Conservation (phyloP, 192 early-diverging fungal species). For the Backusella westeae region DNA sequence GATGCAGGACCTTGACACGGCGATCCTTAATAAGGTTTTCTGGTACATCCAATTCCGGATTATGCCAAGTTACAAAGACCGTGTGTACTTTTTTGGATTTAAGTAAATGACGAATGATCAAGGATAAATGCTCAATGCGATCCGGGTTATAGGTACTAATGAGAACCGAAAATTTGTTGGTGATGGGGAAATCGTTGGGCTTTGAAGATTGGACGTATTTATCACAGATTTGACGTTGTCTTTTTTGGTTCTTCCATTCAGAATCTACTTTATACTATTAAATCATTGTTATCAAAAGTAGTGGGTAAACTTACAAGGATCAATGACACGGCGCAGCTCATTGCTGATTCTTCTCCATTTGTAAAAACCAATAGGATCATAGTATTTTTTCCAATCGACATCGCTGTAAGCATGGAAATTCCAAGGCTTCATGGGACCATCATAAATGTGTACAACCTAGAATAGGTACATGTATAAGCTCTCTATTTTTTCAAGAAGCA, state of each 20-base stretch:
- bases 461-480: no score
- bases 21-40: slow-evolving; percentile 8
- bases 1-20: slow-evolving; percentile 14
- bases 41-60: slow-evolving; percentile 29
- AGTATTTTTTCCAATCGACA: slow-evolving; percentile 8
- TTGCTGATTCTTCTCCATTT: background rate
- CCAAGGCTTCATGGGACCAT: slow-evolving; percentile 10
- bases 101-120: slow-evolving; percentile 22
- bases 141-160: slow-evolving; percentile 34
- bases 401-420: slow-evolving; percentile 10
- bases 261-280: background rate
- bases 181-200: slow-evolving; percentile 5
- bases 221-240: slow-evolving; percentile 15
- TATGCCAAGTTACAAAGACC: slow-evolving; percentile 41
- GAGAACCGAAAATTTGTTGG: slow-evolving; percentile 22
- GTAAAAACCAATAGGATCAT: slow-evolving; percentile 13
- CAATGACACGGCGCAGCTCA: background rate
- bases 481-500: no score
- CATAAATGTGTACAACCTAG: background rate
- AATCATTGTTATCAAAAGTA: no score
- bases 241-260: slow-evolving; percentile 14
- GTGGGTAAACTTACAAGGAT: background rate
- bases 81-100: slow-evolving; percentile 18
- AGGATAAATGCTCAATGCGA: slow-evolving; percentile 25
- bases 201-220: background rate